These are phyloP conservation scores for Mercurialis annua DNA, from an alignment of 345 rosid species.

Conservation along the genomic window DNA sequence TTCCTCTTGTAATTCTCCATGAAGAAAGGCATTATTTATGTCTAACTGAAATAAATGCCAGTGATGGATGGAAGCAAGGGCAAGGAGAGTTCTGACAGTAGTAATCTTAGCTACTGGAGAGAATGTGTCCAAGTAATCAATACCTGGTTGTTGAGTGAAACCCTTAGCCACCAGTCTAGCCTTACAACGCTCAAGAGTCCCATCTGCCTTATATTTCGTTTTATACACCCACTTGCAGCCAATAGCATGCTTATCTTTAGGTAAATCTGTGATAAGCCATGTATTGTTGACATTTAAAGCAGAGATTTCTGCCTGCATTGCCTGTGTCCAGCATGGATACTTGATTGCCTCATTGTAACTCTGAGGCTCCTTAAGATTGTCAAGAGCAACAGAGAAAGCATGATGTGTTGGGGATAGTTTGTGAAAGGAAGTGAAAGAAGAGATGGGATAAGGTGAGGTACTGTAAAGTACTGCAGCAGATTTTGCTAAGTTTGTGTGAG, in stretches of 20 bases:
- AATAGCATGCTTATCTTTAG: no score
- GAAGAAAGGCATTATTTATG: not conserved
- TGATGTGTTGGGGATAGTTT: no score
- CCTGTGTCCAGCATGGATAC: not conserved
- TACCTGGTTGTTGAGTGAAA: not conserved
- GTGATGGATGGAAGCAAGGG: not conserved
- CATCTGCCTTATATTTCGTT: not conserved
- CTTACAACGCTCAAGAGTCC: not conserved
- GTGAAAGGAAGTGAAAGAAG: no score
- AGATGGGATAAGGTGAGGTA: no score
- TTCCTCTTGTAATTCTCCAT: slow-evolving; percentile 3
- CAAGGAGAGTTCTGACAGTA: not conserved
- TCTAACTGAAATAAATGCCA: not conserved
- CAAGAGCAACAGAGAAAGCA: not conserved
- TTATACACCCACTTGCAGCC: slow-evolving; percentile 9
- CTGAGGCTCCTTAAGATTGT: not conserved
- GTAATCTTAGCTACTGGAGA: not conserved
- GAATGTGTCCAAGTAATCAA: slow-evolving; percentile 6
- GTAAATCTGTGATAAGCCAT: no score
- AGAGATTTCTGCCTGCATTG: no score
- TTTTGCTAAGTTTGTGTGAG: no score
- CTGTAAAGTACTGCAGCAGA: no score
- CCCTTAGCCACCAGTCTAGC: not conserved
- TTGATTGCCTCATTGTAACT: not conserved
- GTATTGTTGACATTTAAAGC: no score